Conservation (phyloP, 768 basidiomycete genomes). For the Pholiota molesta region DNA sequence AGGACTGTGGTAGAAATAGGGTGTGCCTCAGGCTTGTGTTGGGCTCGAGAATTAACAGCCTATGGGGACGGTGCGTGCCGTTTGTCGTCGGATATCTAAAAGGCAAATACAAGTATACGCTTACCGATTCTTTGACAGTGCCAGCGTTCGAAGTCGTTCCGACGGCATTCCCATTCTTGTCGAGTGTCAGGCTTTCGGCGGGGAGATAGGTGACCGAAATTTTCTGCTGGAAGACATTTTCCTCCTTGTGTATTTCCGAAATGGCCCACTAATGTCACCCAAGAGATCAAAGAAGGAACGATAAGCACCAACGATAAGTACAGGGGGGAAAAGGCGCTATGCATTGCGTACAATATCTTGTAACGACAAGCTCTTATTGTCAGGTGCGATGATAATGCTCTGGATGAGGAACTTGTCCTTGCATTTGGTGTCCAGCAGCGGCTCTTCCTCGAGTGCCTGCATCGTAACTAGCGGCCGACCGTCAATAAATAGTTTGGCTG, state of each 20-base stretch:
- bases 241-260: constrained; percentile 54
- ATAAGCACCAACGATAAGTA: constrained; percentile 10
- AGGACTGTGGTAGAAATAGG: no score
- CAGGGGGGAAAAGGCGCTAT: neutral
- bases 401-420: constrained; percentile 99
- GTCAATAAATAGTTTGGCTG: neutral
- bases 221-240: constrained; percentile 90
- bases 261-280: constrained; percentile 57
- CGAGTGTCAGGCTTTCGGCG: constrained; percentile 76
- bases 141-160: constrained; percentile 31
- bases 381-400: constrained; percentile 88
- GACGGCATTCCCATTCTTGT: constrained; percentile 20
- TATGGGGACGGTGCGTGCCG: no score
- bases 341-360: constrained; percentile 76
- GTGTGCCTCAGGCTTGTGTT: no score
- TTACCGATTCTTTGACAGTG: constrained; percentile 27
- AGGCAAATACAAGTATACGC: no score
- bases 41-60: no score
- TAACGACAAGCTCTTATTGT: constrained; percentile 78
- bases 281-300: constrained; percentile 9
- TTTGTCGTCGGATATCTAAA: no score
- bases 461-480: constrained; percentile 73
- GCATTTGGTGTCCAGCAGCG: constrained; percentile 89
- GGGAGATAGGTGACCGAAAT: constrained; percentile 89
- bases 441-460: constrained; percentile 95